These are phyloP conservation scores for Fusarium duplospermum DNA, from an alignment of 2,329 filamentous ascomycete species.

Conservation along the genomic window DNA sequence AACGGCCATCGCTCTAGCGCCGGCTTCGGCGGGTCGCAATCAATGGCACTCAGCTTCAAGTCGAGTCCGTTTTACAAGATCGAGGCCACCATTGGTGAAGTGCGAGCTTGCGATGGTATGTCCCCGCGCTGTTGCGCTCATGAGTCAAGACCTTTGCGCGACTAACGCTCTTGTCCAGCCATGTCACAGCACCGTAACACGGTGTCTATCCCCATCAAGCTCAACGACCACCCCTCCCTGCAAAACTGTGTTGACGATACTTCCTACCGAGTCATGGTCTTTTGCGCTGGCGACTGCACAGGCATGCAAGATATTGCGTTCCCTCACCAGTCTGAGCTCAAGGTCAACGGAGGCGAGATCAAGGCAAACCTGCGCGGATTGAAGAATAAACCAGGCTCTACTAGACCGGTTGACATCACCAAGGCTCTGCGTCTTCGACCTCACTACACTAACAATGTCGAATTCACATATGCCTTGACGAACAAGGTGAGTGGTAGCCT, in stretches of 20 bases:
- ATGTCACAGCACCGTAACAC: slow-evolving; percentile 67
- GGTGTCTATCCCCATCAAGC: slow-evolving; percentile 57
- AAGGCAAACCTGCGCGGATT: slow-evolving; percentile 94
- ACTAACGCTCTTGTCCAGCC: slow-evolving; percentile 50
- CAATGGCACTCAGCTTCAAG: slow-evolving; percentile 60
- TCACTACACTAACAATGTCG: slow-evolving; percentile 79
- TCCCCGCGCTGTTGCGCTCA: slow-evolving; percentile 11
- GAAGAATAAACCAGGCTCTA: slow-evolving; percentile 96
- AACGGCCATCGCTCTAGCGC: slow-evolving; percentile 37
- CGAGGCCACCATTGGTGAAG: slow-evolving; percentile 70
- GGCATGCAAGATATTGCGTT: slow-evolving; percentile 84
- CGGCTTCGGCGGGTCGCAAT: slow-evolving; percentile 29
- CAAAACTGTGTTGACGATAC: slow-evolving; percentile 69
- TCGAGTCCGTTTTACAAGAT: slow-evolving; percentile 88
- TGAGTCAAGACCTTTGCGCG: background rate
- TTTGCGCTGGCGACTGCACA: slow-evolving; percentile 76
- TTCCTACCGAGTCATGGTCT: slow-evolving; percentile 81
- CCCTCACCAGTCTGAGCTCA: slow-evolving; percentile 91
- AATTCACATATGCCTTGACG: slow-evolving; percentile 93
- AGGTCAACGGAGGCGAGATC: slow-evolving; percentile 87
- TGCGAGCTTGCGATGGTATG: slow-evolving; percentile 80
- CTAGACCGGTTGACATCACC: slow-evolving; percentile 92
- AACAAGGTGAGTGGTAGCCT: slow-evolving; percentile 72
- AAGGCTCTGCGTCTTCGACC: slow-evolving; percentile 76
- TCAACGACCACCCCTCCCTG: slow-evolving; percentile 64